Evolutionary conservation across 345 rosid genomes (phyloP), one percentile per base, ranked within the genome.

Genomic region (Hypericum androsaemum): DNA sequence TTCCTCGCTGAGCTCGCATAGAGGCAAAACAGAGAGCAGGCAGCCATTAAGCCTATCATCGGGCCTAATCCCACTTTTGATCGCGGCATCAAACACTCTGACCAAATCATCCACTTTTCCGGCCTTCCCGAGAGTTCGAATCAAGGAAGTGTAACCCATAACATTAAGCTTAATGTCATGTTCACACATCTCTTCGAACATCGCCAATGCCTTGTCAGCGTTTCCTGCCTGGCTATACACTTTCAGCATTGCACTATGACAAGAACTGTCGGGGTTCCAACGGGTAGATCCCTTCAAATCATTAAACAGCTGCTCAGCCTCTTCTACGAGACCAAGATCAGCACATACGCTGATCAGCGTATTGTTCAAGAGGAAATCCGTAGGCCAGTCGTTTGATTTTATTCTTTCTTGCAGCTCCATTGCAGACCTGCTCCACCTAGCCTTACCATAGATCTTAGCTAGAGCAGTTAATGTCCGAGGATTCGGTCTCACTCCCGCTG

Each of bases 341-440:
- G 95, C 95, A 54, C 96, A 87, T 95, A 90, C 84, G 53, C 74
- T 84, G 72, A 90, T 72, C 92, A 90, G 63, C 0, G 98, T 84
- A 47, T 87, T 90, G 39, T 82, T 82, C 70, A 90, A 60, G 60
- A 84, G 71, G 57, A 87, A 82, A 60, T 90, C 96, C 85, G 77
- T 76, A 0, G 95, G 89, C 98, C 98, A 87, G 5, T 71, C 56
- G 43, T 74, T 84, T 0, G 47, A 62, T 70, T 67, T 82, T 80
- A 90, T 87, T 10, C 77, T 76, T 64, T 87, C 89, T 96, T 90
- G 84, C 36, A 90, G 54, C 12, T 71, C 76, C 62, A 84, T 66
- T 14, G 95, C 95, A 62, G 86, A 94, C 52, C 79, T 84, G 5
- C 74, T 84, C 96, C 96, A 90, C 77, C 92, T 77, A 12, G 89